Base-by-base conservation (phyloP, 2,329 filamentous ascomycete genomes). In the Xylaria sp. region DNA sequence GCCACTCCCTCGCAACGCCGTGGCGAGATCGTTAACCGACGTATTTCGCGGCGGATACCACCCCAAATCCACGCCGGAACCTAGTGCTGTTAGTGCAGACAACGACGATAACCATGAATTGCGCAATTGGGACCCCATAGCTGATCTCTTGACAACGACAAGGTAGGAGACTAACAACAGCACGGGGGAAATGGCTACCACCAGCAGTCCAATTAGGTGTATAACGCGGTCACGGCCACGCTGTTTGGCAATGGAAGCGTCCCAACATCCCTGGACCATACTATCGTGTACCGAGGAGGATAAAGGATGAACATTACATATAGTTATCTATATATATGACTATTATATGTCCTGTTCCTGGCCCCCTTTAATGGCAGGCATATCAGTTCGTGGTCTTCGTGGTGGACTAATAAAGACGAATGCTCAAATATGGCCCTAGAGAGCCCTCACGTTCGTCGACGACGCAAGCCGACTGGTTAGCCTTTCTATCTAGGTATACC, bases 41-140 rank as follows among this genome's bases (percentile, higher is more conserved):
- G 83, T 85, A 22, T 81, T 74, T 17, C 81, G 79, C 0, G 90
- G 89, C 13, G 88, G 75, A 76, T 90, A 79, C 90, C 90, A 92
- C 54, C 75, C 74, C 13, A 85, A 72, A 69, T 86, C 83, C 0
- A 80, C 29, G 11, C 5, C 39, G 7, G 17, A 11, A 5, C 25
- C 54, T 3, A 49, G 2, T 3, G 33, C 22, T 29, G 36, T n/a
- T 25, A 29, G 13, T 15, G 25, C 17, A 10, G 17, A 22, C 58
- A 42, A 33, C 11, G 45, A 31, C 33, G n/a, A 38, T 13, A 29
- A 25, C 58, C 47, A 53, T 4, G 20, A 39, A n/a, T 39, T 39
- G 11, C 33, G 47, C 17, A 50, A 5, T 11, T 31, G 27, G 5
- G 29, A 22, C 7, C 53, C 36, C 53, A 55, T 55, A 0, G 5